phyloP scores from a whole-genome alignment of 768 basidiomycete species.

The Leucosporidium creatinivorum region DNA sequence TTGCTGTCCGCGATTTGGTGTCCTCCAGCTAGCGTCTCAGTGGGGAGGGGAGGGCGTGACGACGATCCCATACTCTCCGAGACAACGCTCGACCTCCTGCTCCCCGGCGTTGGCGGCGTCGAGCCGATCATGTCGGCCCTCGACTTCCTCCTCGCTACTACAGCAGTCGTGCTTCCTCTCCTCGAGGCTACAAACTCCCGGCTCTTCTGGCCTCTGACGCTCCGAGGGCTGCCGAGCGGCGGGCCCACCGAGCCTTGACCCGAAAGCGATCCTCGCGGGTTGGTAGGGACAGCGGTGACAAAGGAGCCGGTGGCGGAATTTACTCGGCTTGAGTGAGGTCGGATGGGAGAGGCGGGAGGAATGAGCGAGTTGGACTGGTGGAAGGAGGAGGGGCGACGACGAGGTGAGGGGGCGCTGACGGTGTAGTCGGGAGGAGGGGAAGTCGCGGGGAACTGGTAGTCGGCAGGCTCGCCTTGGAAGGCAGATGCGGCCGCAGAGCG shows the following conservation, averaged over 20 bases:
- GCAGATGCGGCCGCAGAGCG: not conserved
- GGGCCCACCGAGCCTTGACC: not conserved
- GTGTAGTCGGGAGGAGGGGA: constrained; percentile 9
- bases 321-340: not conserved
- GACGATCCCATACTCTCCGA: not conserved
- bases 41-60: not conserved
- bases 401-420: not conserved
- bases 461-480: not conserved
- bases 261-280: constrained; percentile 11
- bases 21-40: too few relatives aligned
- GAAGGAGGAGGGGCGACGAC: not conserved
- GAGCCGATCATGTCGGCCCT: constrained; percentile 3
- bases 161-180: not conserved
- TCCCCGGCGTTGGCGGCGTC: not conserved
- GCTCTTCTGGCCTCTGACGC: not conserved
- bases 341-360: constrained; percentile 2
- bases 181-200: constrained; percentile 20
- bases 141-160: not conserved
- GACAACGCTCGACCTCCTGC: constrained; percentile 7
- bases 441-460: constrained; percentile 3
- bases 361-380: not conserved
- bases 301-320: not conserved
- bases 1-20: too few relatives aligned
- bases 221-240: not conserved
- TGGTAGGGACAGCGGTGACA: constrained; percentile 18